phyloP scores from a whole-genome alignment of 257 asterid species.

The Rhazya stricta region DNA sequence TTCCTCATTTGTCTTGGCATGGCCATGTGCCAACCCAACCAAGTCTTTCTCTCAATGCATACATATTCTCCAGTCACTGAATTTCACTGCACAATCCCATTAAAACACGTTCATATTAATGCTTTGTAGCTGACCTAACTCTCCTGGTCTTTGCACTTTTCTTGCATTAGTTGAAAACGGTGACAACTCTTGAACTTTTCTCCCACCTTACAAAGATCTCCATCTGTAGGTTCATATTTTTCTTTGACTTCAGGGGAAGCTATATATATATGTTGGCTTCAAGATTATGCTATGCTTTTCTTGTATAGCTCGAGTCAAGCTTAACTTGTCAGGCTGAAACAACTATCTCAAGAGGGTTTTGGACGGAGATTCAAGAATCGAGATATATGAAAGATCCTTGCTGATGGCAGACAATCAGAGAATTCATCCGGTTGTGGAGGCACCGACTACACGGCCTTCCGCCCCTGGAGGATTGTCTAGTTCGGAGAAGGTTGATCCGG shows the following conservation, averaged over 20 bases:
- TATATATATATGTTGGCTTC: background rate
- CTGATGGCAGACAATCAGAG: slow-evolving; percentile 46
- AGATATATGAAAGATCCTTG: background rate
- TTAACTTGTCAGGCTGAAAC: background rate
- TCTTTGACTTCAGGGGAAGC: background rate
- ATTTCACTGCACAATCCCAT: background rate
- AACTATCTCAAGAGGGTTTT: background rate
- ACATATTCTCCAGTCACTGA: background rate
- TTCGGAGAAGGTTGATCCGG: slow-evolving; percentile 34
- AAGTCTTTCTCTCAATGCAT: background rate
- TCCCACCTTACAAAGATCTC: background rate
- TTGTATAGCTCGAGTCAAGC: background rate
- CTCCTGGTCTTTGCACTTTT: background rate
- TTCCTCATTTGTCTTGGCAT: too few relatives aligned
- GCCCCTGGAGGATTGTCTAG: slow-evolving; percentile 27
- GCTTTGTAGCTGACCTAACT: slow-evolving; percentile 2
- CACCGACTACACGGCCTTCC: slow-evolving; percentile 34
- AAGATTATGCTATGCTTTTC: background rate
- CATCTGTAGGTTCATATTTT: background rate
- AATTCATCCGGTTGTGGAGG: slow-evolving; percentile 61
- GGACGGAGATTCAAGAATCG: background rate
- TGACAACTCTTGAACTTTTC: background rate
- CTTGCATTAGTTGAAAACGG: background rate
- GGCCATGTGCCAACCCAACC: too few relatives aligned
- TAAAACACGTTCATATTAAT: slow-evolving; percentile 3